Evolutionary conservation across 306 rosid genomes (phyloP).

Genomic region (Hippophae tibetana): DNA sequence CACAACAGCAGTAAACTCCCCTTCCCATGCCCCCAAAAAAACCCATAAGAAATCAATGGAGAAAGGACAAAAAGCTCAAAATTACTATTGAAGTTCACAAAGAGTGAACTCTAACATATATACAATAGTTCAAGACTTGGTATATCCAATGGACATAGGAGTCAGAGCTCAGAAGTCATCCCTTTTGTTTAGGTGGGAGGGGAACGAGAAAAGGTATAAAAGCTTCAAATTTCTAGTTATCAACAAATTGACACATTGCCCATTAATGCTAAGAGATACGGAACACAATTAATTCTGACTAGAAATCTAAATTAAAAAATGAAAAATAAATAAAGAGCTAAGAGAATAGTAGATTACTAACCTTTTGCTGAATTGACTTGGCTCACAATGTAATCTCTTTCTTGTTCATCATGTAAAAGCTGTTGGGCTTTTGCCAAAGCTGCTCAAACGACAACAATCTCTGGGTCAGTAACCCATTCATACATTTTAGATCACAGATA

Average conservation of each 20-base stretch:
- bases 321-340: constrained; percentile 1
- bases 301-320: not conserved
- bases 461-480: constrained; percentile 4
- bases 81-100: no score
- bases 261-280: no score
- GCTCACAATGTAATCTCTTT: constrained; percentile 79
- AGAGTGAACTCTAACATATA: no score
- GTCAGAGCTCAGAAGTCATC: no score
- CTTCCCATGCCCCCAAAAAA: not conserved
- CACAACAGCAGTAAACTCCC: not conserved
- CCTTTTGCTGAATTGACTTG: constrained; percentile 95
- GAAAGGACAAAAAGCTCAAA: no score
- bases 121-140: no score
- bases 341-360: constrained; percentile 18
- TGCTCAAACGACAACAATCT: constrained; percentile 35
- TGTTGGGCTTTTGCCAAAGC: constrained; percentile 96
- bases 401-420: constrained; percentile 81
- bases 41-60: not conserved
- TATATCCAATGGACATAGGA: no score
- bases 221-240: no score
- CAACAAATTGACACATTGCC: no score
- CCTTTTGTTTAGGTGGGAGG: no score
- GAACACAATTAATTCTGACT: no score
- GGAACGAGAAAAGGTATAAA: no score
- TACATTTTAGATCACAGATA: constrained; percentile 10